These are phyloP conservation scores for Smithsoniella earleae DNA, from an alignment of 163 green algal genomes.

Conservation along the genomic window DNA sequence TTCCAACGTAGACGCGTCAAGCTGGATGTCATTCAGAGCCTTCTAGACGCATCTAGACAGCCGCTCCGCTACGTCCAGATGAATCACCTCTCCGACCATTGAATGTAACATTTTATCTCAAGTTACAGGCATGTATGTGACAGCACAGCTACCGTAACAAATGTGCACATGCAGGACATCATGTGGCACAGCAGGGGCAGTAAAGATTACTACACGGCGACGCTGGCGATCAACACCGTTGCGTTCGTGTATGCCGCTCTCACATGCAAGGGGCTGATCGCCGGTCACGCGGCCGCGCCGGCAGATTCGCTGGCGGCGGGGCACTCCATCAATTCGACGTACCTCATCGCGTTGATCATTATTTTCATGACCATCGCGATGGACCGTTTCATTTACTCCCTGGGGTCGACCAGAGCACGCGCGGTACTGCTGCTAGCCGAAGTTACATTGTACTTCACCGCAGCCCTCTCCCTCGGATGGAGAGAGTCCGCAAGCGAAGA, in stretches of 20 bases:
- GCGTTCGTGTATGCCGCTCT: slow-evolving; percentile 57
- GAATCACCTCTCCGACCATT: neutral
- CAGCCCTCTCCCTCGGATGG: slow-evolving; percentile 51
- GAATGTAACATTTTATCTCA: neutral
- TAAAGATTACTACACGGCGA: slow-evolving; percentile 55
- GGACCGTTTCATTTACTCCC: slow-evolving; percentile 49
- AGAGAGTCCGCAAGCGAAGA: slow-evolving; percentile 29
- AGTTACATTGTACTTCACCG: slow-evolving; percentile 46
- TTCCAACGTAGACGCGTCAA: too few relatives aligned
- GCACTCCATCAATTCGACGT: slow-evolving; percentile 39
- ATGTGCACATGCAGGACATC: slow-evolving; percentile 33
- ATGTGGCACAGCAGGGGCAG: slow-evolving; percentile 48
- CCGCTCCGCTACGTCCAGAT: neutral
- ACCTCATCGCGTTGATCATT: slow-evolving; percentile 57
- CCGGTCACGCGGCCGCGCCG: neutral
- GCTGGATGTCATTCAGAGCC: too few relatives aligned
- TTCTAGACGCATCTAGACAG: neutral
- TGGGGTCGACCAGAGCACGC: slow-evolving; percentile 1
- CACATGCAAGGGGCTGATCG: slow-evolving; percentile 50
- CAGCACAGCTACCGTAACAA: neutral
- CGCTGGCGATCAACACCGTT: slow-evolving; percentile 48
- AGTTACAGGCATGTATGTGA: neutral
- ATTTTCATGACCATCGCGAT: slow-evolving; percentile 64
- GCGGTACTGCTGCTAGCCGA: slow-evolving; percentile 41
- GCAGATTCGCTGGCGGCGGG: neutral